Evolutionary conservation across 148 eudicot genomes (phyloP).

Genomic region (Vaccinium macrocarpon): DNA sequence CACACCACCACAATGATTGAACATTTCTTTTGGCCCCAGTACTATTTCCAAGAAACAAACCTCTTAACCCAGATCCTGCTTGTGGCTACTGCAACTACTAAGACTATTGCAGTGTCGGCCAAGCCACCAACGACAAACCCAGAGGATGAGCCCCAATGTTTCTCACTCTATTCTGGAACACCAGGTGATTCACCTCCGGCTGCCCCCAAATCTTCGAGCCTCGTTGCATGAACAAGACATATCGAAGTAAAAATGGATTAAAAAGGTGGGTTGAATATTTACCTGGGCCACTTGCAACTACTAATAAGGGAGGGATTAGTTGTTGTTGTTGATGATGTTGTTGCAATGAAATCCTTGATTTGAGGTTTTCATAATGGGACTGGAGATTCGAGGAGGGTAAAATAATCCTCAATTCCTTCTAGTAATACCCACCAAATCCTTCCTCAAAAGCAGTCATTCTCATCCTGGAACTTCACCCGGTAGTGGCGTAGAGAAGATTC

Average conservation of each 20-base stretch:
- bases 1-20: too few species aligned
- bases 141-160: conserved; percentile 22
- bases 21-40: conserved; percentile 23
- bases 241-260: too few species aligned
- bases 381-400: conserved; percentile 17
- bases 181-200: conserved; percentile 15
- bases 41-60: conserved; percentile 37
- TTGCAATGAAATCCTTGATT: conserved; percentile 16
- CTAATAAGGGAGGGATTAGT: conserved; percentile 24
- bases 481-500: conserved; percentile 51
- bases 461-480: conserved; percentile 58
- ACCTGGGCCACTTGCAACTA: conserved; percentile 37
- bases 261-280: background rate
- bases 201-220: conserved; percentile 21
- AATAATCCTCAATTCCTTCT: conserved; percentile 23
- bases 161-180: conserved; percentile 21
- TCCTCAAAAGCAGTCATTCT: conserved; percentile 27
- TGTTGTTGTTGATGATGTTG: background rate
- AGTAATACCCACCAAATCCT: conserved; percentile 29
- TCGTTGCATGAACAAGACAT: conserved; percentile 18
- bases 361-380: conserved; percentile 10
- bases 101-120: conserved; percentile 62
- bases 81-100: conserved; percentile 18
- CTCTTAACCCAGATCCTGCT: conserved; percentile 35
- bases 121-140: conserved; percentile 44